Conservation (phyloP, 2,329 filamentous ascomycete genomes). For the Fusarium virguliforme region DNA sequence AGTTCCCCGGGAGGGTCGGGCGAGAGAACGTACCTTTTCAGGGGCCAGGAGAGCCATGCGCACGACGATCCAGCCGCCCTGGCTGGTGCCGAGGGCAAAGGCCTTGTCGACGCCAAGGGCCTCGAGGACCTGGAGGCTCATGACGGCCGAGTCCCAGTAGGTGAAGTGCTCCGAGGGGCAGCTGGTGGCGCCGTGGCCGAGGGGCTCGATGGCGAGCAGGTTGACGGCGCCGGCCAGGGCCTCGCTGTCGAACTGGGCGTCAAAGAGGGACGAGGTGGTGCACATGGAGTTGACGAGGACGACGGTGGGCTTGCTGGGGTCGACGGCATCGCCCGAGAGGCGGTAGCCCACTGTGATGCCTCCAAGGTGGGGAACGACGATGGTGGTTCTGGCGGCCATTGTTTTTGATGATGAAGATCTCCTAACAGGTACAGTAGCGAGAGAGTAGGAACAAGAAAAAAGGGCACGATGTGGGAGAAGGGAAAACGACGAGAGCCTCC, state of each 20-base stretch:
- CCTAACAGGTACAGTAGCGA: not conserved
- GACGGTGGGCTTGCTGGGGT: slow-evolving; percentile 67
- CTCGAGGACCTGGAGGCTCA: slow-evolving; percentile 72
- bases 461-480: slow-evolving; percentile 6
- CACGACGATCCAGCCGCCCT: slow-evolving; percentile 67
- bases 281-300: slow-evolving; percentile 70
- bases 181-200: slow-evolving; percentile 67
- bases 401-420: slow-evolving; percentile 21
- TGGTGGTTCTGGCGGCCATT: slow-evolving; percentile 61
- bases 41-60: slow-evolving; percentile 68
- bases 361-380: slow-evolving; percentile 65
- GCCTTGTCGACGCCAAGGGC: slow-evolving; percentile 64
- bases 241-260: slow-evolving; percentile 61
- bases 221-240: slow-evolving; percentile 62
- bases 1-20: slow-evolving; percentile 5
- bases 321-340: slow-evolving; percentile 60
- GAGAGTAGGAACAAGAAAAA: slow-evolving; percentile 7
- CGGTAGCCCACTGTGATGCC: slow-evolving; percentile 65
- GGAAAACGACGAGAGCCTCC: slow-evolving; percentile 9
- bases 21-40: slow-evolving; percentile 57
- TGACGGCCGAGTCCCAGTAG: slow-evolving; percentile 70
- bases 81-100: slow-evolving; percentile 67
- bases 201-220: slow-evolving; percentile 67
- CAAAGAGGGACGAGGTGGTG: slow-evolving; percentile 64
- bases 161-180: slow-evolving; percentile 65